Conservation (phyloP, 495 filamentous ascomycete species). For the Daldinia bambusicola region DNA sequence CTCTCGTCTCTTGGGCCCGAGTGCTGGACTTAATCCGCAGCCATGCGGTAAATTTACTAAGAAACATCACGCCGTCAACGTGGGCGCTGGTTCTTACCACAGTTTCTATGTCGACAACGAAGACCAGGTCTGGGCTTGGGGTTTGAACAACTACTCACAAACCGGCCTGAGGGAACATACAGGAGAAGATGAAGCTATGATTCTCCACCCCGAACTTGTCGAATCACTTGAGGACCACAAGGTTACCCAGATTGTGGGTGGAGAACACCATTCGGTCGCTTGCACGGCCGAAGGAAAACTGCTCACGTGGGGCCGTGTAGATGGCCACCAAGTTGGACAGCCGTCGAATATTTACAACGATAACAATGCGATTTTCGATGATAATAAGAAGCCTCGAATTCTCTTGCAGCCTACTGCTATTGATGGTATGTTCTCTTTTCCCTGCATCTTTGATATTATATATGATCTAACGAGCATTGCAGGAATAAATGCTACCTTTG, state of each 20-base stretch:
- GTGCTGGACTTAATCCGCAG: conserved; percentile 63
- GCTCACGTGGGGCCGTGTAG: conserved; percentile 71
- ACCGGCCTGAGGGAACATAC: conserved; percentile 76
- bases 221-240: conserved; percentile 62
- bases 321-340: conserved; percentile 68
- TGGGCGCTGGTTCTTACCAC: conserved; percentile 71
- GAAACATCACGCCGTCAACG: conserved; percentile 60
- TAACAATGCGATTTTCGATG: conserved; percentile 68
- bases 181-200: conserved; percentile 66
- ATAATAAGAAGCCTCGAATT: conserved; percentile 65
- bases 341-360: conserved; percentile 54
- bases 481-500: conserved; percentile 46
- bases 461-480: conserved; percentile 27
- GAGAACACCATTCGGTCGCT: conserved; percentile 69
- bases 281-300: conserved; percentile 66
- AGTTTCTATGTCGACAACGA: conserved; percentile 76
- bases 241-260: conserved; percentile 68
- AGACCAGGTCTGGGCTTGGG: conserved; percentile 82
- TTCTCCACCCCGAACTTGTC: conserved; percentile 57
- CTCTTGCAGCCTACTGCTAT: conserved; percentile 62
- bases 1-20: conserved; percentile 65
- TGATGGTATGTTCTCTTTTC: conserved; percentile 45
- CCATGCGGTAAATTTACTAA: conserved; percentile 75
- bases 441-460: no score
- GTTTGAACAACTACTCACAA: conserved; percentile 83